phyloP scores from a whole-genome alignment of 805 yeast genomes.

The Wickerhamiella cacticola region DNA sequence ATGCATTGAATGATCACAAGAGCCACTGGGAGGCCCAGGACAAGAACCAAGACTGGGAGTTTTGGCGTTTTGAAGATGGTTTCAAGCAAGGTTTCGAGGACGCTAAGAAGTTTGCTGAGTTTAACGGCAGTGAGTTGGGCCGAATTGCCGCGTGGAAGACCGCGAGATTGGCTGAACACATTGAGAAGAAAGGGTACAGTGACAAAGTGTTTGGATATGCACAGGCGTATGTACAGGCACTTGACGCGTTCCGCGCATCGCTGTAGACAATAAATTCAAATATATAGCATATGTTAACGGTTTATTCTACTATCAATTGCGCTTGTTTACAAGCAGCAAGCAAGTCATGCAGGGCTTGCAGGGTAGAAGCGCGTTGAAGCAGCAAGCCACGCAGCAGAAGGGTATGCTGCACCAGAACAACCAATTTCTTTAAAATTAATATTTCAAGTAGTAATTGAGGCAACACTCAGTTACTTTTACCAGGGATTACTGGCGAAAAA shows the following conservation, averaged over 20 bases:
- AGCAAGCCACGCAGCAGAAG: no score
- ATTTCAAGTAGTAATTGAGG: no score
- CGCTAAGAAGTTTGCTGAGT: slow-evolving; percentile 51
- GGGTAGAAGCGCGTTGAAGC: not conserved
- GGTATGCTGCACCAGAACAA: no score
- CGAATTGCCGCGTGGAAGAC: slow-evolving; percentile 56
- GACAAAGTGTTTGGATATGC: slow-evolving; percentile 76
- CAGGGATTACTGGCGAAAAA: no score
- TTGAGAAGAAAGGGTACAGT: slow-evolving; percentile 41
- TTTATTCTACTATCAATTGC: no score
- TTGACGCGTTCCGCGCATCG: slow-evolving; percentile 29
- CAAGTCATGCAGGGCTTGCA: no score
- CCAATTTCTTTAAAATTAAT: no score
- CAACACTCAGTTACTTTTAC: no score
- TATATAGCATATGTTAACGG: not conserved
- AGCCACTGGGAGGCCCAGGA: slow-evolving; percentile 57
- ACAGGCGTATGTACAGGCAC: slow-evolving; percentile 66
- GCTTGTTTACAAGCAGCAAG: no score
- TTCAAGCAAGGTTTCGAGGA: slow-evolving; percentile 67
- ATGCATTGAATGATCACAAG: slow-evolving; percentile 37
- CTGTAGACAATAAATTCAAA: not conserved
- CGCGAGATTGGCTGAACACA: slow-evolving; percentile 53
- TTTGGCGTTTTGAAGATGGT: slow-evolving; percentile 71
- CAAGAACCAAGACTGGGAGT: slow-evolving; percentile 55
- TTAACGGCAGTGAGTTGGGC: slow-evolving; percentile 63